These are phyloP conservation scores for Wallacemonas collosoma DNA, from an alignment of 208 protist genomes.

Conservation along the genomic window DNA sequence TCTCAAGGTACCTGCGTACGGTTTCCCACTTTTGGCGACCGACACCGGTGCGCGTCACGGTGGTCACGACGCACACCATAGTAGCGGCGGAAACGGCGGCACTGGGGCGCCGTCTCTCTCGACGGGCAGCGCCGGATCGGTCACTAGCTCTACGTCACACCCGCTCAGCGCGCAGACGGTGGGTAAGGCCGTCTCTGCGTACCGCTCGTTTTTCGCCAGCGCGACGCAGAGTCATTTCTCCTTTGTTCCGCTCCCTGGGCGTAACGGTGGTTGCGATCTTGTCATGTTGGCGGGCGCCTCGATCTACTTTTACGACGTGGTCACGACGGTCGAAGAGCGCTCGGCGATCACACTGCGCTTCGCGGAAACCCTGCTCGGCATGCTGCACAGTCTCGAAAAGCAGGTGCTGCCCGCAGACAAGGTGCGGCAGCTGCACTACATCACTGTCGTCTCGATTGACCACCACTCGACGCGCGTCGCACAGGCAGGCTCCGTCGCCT, in stretches of 20 bases:
- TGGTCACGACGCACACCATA: slow-evolving; percentile 13
- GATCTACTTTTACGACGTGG: slow-evolving; percentile 74
- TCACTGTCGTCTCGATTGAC: slow-evolving; percentile 78
- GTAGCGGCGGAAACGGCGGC: slow-evolving; percentile 4
- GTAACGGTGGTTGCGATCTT: slow-evolving; percentile 85
- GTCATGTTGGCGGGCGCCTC: slow-evolving; percentile 68
- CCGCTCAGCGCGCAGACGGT: slow-evolving; percentile 70
- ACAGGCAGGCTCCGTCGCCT: slow-evolving; percentile 16
- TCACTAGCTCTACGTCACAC: slow-evolving; percentile 3
- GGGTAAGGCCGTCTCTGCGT: slow-evolving; percentile 58
- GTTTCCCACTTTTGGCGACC: slow-evolving; percentile 79
- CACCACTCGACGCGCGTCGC: slow-evolving; percentile 27
- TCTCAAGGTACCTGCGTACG: slow-evolving; percentile 74
- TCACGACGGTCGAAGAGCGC: slow-evolving; percentile 56
- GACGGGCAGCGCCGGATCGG: slow-evolving; percentile 16
- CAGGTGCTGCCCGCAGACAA: slow-evolving; percentile 65
- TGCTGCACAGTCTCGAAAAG: slow-evolving; percentile 69
- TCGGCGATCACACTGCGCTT: slow-evolving; percentile 49
- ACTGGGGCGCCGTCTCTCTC: slow-evolving; percentile 12
- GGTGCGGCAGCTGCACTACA: slow-evolving; percentile 67
- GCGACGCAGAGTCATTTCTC: slow-evolving; percentile 59
- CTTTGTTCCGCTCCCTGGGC: slow-evolving; percentile 66
- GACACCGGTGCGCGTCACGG: slow-evolving; percentile 43
- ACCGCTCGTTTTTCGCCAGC: slow-evolving; percentile 72
- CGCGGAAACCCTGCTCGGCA: slow-evolving; percentile 77